phyloP scores from a whole-genome alignment of 2,329 filamentous ascomycete genomes.

The Pleoardoris graminearum region DNA sequence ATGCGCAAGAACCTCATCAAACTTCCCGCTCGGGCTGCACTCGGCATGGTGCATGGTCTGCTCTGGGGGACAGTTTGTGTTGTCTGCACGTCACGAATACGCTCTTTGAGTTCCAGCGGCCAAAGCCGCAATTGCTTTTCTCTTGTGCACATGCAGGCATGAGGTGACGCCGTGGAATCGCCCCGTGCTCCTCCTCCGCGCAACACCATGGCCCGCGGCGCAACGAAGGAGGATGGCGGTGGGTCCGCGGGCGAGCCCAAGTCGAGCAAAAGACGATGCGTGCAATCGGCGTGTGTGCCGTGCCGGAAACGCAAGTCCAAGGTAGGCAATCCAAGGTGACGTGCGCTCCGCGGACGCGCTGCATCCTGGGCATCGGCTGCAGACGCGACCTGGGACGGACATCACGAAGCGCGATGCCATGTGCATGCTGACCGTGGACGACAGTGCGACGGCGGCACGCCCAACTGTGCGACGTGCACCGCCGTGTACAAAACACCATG shows the following conservation, averaged over 20 bases:
- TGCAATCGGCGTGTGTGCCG: constrained; percentile 52
- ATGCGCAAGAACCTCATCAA: background rate
- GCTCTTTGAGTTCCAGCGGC: constrained; percentile 9
- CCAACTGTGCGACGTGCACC: constrained; percentile 55
- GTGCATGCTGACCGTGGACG: constrained; percentile 18
- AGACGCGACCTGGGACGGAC: too few species aligned
- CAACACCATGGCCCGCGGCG: constrained; percentile 37
- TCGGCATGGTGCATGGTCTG: constrained; percentile 4
- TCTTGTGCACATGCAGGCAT: background rate
- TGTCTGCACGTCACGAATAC: constrained; percentile 18
- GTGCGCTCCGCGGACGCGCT: constrained; percentile 8
- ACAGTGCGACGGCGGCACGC: constrained; percentile 55
- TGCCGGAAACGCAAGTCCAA: constrained; percentile 57
- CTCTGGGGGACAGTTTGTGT: background rate
- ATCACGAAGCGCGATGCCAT: background rate
- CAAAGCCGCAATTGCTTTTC: constrained; percentile 4
- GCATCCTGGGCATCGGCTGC: background rate
- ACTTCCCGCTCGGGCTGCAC: background rate
- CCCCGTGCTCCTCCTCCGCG: constrained; percentile 15
- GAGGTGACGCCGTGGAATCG: constrained; percentile 3
- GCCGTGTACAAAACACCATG: constrained; percentile 57
- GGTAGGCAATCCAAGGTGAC: constrained; percentile 32
- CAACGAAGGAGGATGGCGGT: constrained; percentile 25
- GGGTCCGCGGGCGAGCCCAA: constrained; percentile 28
- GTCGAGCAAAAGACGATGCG: constrained; percentile 40